Conservation (phyloP, 192 early-diverging fungal genomes). For the Rhizophlyctis rosea region DNA sequence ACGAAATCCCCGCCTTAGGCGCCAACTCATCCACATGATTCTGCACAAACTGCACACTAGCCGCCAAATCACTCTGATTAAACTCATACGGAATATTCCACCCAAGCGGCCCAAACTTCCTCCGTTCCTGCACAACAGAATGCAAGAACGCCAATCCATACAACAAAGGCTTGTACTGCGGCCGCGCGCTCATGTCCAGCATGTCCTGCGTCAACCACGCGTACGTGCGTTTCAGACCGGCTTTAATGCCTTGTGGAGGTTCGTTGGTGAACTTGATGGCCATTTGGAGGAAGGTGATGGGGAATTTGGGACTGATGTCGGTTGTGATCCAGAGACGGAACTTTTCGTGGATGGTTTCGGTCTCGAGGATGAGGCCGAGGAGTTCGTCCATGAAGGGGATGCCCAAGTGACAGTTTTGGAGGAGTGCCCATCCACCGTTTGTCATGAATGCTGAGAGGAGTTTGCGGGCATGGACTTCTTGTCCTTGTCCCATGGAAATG, state of each 20-base stretch:
- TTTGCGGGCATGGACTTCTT: slow-evolving; percentile 64
- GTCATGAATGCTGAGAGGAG: slow-evolving; percentile 58
- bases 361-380: slow-evolving; percentile 51
- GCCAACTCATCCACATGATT: slow-evolving; percentile 67
- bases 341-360: slow-evolving; percentile 59
- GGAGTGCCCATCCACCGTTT: slow-evolving; percentile 60
- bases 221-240: slow-evolving; percentile 64
- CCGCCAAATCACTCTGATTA: slow-evolving; percentile 64
- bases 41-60: slow-evolving; percentile 65
- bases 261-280: slow-evolving; percentile 69
- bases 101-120: slow-evolving; percentile 66
- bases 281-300: slow-evolving; percentile 63
- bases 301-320: slow-evolving; percentile 58
- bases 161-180: slow-evolving; percentile 64
- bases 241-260: slow-evolving; percentile 64
- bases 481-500: slow-evolving; percentile 69
- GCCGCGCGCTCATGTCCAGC: slow-evolving; percentile 60
- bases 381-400: slow-evolving; percentile 67
- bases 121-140: slow-evolving; percentile 61
- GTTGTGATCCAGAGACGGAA: slow-evolving; percentile 67
- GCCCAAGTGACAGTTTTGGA: slow-evolving; percentile 67
- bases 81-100: slow-evolving; percentile 74
- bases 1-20: slow-evolving; percentile 58
- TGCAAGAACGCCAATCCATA: slow-evolving; percentile 65
- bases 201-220: slow-evolving; percentile 68